These are phyloP conservation scores for Tetracladium setigerum DNA, from an alignment of 495 filamentous ascomycete species.

Conservation along the genomic window DNA sequence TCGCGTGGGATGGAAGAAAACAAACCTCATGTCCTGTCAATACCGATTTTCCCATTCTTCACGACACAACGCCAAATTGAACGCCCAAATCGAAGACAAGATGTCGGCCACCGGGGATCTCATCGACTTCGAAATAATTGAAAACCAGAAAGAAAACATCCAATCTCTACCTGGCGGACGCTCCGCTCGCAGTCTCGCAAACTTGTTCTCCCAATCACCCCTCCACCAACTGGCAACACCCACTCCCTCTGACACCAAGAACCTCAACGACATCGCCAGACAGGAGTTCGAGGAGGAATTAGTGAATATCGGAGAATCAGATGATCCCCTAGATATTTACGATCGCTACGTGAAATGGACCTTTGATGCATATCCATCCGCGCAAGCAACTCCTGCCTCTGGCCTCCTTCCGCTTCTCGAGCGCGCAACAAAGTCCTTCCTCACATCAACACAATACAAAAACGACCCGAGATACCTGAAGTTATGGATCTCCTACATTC, in stretches of 20 bases:
- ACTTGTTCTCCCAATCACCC: constrained; percentile 55
- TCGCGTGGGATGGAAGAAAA: too few species aligned
- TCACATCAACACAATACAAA: constrained; percentile 77
- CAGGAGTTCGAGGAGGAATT: constrained; percentile 84
- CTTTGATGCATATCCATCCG: constrained; percentile 86
- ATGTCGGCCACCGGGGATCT: constrained; percentile 43
- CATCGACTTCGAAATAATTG: constrained; percentile 93
- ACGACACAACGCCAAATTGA: too few species aligned
- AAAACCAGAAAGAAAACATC: constrained; percentile 95
- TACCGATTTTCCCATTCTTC: too few species aligned
- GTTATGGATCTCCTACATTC: constrained; percentile 89
- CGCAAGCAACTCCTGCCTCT: constrained; percentile 84
- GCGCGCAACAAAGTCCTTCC: constrained; percentile 82
- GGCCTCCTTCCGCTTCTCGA: constrained; percentile 85
- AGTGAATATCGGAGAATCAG: constrained; percentile 67
- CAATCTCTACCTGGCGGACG: constrained; percentile 85
- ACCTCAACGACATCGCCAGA: constrained; percentile 67
- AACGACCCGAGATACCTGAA: constrained; percentile 92
- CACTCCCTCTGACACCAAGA: constrained; percentile 60
- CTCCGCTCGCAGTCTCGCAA: constrained; percentile 83
- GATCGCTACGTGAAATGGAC: constrained; percentile 98
- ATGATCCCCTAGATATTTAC: constrained; percentile 93
- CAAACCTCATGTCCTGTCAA: too few species aligned
- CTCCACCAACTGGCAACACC: constrained; percentile 48
- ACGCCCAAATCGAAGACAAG: constrained; percentile 17